phyloP scores from a whole-genome alignment of 176 grass and related monocot genomes.

The Thalia dealbata region DNA sequence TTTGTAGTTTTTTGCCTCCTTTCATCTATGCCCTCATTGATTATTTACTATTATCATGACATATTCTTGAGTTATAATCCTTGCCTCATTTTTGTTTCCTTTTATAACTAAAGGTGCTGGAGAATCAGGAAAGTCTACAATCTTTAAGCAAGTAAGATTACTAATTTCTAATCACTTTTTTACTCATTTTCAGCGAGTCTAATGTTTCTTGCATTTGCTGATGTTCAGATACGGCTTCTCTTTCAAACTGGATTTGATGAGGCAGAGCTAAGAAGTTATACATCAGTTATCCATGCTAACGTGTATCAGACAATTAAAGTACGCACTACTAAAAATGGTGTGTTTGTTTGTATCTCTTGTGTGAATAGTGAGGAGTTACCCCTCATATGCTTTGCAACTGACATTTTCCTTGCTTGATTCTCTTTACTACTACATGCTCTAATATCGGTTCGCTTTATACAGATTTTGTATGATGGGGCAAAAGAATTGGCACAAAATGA shows the following conservation, averaged over 20 bases:
- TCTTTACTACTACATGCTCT: slow-evolving; percentile 13
- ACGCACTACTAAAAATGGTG: slow-evolving; percentile 70
- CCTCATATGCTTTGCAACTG: slow-evolving; percentile 7
- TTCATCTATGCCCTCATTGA: background rate
- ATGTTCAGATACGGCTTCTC: slow-evolving; percentile 83
- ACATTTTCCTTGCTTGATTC: slow-evolving; percentile 14
- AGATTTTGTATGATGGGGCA: slow-evolving; percentile 88
- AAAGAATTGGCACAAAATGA: slow-evolving; percentile 82
- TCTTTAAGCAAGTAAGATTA: slow-evolving; percentile 79
- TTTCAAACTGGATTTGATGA: slow-evolving; percentile 92
- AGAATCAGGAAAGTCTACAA: slow-evolving; percentile 95
- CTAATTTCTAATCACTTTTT: slow-evolving; percentile 10
- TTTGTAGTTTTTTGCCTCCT: background rate
- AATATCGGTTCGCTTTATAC: slow-evolving; percentile 23
- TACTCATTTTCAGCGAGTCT: slow-evolving; percentile 9
- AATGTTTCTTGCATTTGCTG: slow-evolving; percentile 11
- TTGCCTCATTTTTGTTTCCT: background rate
- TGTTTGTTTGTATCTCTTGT: slow-evolving; percentile 44
- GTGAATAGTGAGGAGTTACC: slow-evolving; percentile 23
- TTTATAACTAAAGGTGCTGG: slow-evolving; percentile 57
- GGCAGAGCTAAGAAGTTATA: slow-evolving; percentile 77
- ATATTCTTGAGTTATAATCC: slow-evolving; percentile 1
- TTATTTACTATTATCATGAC: background rate
- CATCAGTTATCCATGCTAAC: slow-evolving; percentile 88
- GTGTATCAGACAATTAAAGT: slow-evolving; percentile 99